Conservation (phyloP, 345 rosid genomes). For the Lumnitzera racemosa region DNA sequence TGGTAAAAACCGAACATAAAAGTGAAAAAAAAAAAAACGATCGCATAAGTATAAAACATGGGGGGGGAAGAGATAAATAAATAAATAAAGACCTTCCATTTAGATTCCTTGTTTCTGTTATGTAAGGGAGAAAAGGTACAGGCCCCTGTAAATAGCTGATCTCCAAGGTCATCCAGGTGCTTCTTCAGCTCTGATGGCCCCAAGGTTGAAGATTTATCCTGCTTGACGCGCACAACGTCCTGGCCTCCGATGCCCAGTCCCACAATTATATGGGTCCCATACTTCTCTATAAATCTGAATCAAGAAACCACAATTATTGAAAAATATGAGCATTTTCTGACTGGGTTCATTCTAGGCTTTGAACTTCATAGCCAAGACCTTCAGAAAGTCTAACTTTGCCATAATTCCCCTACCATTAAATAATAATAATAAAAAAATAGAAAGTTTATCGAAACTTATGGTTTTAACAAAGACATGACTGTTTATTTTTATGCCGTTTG, state of each 20-base stretch:
- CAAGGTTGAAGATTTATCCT: slow-evolving; percentile 51
- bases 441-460: too few relatives aligned
- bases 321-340: not conserved
- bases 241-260: slow-evolving; percentile 82
- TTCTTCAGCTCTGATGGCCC: slow-evolving; percentile 49
- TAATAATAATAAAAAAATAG: too few relatives aligned
- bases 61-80: too few relatives aligned
- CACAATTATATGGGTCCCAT: slow-evolving; percentile 80
- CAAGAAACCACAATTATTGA: not conserved
- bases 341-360: not conserved
- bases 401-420: too few relatives aligned
- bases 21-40: too few relatives aligned
- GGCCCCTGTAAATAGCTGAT: slow-evolving; percentile 67
- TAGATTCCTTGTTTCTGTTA: slow-evolving; percentile 22
- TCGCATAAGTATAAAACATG: too few relatives aligned
- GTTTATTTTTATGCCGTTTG: too few relatives aligned
- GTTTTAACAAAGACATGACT: too few relatives aligned
- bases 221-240: slow-evolving; percentile 65
- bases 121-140: slow-evolving; percentile 38
- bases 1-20: not conserved
- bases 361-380: too few relatives aligned
- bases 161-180: slow-evolving; percentile 70
- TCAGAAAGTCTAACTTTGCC: too few relatives aligned
- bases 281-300: slow-evolving; percentile 75
- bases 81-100: slow-evolving; percentile 34